Evolutionary conservation across 2,329 filamentous ascomycete species (phyloP).

Genomic region (Exophiala mesophila): DNA sequence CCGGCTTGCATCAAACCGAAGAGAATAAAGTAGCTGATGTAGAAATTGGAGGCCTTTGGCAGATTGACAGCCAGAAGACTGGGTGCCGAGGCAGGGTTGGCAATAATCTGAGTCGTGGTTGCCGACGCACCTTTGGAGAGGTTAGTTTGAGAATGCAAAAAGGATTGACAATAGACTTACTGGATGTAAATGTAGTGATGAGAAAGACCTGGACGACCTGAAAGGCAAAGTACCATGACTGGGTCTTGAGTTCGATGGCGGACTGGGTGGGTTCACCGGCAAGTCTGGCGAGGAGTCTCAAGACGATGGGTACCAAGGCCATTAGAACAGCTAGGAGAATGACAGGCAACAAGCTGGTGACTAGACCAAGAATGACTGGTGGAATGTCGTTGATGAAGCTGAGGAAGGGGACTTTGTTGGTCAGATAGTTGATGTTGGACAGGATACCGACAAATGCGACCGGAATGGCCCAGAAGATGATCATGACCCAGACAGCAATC

Average conservation of each 20-base stretch:
- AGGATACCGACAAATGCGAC: slow-evolving; percentile 78
- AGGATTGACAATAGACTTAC: slow-evolving; percentile 6
- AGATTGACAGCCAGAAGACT: slow-evolving; percentile 67
- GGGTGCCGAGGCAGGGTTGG: slow-evolving; percentile 61
- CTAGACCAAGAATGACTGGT: slow-evolving; percentile 63
- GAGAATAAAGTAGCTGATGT: slow-evolving; percentile 90
- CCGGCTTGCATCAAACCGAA: slow-evolving; percentile 64
- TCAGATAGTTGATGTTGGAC: slow-evolving; percentile 73
- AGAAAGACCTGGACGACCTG: slow-evolving; percentile 83
- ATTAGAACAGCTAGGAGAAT: slow-evolving; percentile 76
- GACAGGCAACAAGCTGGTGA: slow-evolving; percentile 78
- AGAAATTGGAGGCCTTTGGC: slow-evolving; percentile 87
- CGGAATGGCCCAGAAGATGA: slow-evolving; percentile 80
- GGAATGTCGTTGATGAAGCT: slow-evolving; percentile 71
- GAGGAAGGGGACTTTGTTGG: slow-evolving; percentile 53
- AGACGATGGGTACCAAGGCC: slow-evolving; percentile 77
- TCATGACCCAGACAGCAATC: slow-evolving; percentile 66
- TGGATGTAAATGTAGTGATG: slow-evolving; percentile 73
- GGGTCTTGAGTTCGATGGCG: slow-evolving; percentile 78
- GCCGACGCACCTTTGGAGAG: slow-evolving; percentile 62
- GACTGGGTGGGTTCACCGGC: slow-evolving; percentile 75
- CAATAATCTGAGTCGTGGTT: slow-evolving; percentile 59
- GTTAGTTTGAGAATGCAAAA: not conserved
- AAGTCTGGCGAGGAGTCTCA: slow-evolving; percentile 71
- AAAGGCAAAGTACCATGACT: slow-evolving; percentile 75